phyloP scores from a whole-genome alignment of 2,329 filamentous ascomycete species.

The Fusarium devonianum region DNA sequence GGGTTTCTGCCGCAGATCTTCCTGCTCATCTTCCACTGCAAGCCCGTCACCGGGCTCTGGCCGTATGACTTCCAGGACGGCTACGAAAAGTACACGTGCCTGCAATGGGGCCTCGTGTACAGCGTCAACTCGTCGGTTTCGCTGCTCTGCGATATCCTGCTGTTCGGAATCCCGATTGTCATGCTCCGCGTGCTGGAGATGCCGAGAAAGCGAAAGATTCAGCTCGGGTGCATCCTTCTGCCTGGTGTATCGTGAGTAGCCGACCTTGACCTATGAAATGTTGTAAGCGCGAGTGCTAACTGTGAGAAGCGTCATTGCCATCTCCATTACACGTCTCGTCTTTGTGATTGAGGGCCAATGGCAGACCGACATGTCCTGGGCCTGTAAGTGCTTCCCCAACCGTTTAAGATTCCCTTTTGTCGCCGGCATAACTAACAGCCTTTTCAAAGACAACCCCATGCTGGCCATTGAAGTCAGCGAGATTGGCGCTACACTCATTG shows the following conservation, averaged over 20 bases:
- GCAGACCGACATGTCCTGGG: constrained; percentile 57
- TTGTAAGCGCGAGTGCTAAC: constrained; percentile 5
- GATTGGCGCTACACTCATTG: constrained; percentile 58
- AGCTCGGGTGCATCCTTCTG: constrained; percentile 56
- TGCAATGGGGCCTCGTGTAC: constrained; percentile 61
- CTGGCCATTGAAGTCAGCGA: constrained; percentile 59
- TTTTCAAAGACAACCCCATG: constrained; percentile 53
- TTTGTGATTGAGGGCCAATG: constrained; percentile 57
- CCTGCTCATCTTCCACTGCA: constrained; percentile 60
- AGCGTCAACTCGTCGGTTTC: constrained; percentile 59
- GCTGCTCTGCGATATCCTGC: constrained; percentile 56
- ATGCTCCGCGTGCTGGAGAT: constrained; percentile 57
- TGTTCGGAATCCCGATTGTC: constrained; percentile 58
- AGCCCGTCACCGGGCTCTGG: constrained; percentile 59
- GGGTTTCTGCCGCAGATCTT: constrained; percentile 58
- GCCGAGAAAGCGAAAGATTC: constrained; percentile 53
- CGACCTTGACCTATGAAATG: background rate
- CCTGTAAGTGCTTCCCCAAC: constrained; percentile 38
- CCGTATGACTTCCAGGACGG: constrained; percentile 57
- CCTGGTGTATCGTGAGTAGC: constrained; percentile 57
- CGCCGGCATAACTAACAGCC: too few species aligned
- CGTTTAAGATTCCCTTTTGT: too few species aligned
- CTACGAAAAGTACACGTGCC: constrained; percentile 51
- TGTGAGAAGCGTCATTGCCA: constrained; percentile 53
- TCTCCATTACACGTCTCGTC: constrained; percentile 55